Evolutionary conservation across 257 asterid genomes (phyloP), one percentile per base, ranked within the genome.

Genomic region (Coffea canephora): DNA sequence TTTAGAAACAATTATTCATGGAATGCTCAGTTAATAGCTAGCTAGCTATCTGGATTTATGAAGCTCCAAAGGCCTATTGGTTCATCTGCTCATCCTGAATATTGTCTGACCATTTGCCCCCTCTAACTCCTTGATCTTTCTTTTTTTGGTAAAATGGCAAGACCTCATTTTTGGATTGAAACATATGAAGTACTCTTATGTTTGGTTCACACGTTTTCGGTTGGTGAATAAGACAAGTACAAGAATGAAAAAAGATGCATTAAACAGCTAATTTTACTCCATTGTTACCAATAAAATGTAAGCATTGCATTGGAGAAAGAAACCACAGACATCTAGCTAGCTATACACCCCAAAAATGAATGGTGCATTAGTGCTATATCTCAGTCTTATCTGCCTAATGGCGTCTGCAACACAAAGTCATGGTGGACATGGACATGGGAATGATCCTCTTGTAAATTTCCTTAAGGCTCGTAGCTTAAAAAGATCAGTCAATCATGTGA

Each of bases 401-500:
- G 76, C 83, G 25, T 71, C 25, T 57, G 87, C 67, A 12, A 39
- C 43, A 39, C 85, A 87, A 43, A 87, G 89, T 71, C 81, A 82
- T 19, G 81, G 80, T 0, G 84, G 87, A 31, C 68, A 78, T n/a
- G 83, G 82, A 5, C 52, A 78, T n/a, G 83, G 82, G 2, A 52
- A 36, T 12, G 83, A 83, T 45, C 91, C 50, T 1, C 50, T 46
- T 46, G 50, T 9, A 46, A 46, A 6, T 6, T 46, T 46, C 50
- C 43, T 39, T 4, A 39, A 39, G 43, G 43, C 43, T 39, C 43
- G 43, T 39, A 39, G 43, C 43, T 39, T 4, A 39, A 39, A 39
- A 39, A 39, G 43, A 39, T 4, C 43, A 5, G 43, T 39, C 43
- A 39, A 39, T 2, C 43, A 4, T 4, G 5, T 3, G 43, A 39